These are phyloP conservation scores for Lyophyllum semitale DNA, from an alignment of 768 basidiomycete species.

Conservation along the genomic window DNA sequence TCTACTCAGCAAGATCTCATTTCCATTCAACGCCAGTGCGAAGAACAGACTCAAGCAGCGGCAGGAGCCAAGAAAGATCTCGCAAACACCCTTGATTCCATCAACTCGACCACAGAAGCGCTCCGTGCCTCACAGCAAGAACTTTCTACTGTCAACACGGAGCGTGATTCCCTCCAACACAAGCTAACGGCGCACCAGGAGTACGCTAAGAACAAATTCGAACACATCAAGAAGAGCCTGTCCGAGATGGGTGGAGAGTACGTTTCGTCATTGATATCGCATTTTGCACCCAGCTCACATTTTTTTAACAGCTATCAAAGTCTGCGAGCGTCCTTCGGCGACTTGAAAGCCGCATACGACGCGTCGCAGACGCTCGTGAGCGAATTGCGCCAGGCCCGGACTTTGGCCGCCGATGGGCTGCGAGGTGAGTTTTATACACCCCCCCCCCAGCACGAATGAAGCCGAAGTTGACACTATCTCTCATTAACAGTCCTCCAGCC, in stretches of 20 bases:
- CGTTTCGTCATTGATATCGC: neutral
- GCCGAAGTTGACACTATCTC: neutral
- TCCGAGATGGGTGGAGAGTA: conserved; percentile 12
- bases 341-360: conserved; percentile 9
- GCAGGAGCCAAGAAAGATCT: neutral
- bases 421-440: neutral
- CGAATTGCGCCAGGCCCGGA: conserved; percentile 9
- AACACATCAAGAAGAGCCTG: conserved; percentile 1
- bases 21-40: neutral
- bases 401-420: conserved; percentile 8
- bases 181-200: conserved; percentile 4
- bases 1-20: conserved; percentile 1
- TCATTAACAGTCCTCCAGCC: conserved; percentile 16
- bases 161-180: neutral
- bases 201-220: neutral
- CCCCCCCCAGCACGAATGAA: too few species aligned
- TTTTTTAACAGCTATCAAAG: conserved; percentile 1
- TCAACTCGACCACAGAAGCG: neutral
- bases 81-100: neutral
- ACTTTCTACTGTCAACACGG: neutral
- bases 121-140: neutral
- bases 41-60: neutral
- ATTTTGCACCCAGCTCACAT: neutral
- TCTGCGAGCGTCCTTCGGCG: conserved; percentile 1
- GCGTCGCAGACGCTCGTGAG: neutral